phyloP scores from a whole-genome alignment of 1,284 basidiomycete species.

The Apiotrichum laibachii region DNA sequence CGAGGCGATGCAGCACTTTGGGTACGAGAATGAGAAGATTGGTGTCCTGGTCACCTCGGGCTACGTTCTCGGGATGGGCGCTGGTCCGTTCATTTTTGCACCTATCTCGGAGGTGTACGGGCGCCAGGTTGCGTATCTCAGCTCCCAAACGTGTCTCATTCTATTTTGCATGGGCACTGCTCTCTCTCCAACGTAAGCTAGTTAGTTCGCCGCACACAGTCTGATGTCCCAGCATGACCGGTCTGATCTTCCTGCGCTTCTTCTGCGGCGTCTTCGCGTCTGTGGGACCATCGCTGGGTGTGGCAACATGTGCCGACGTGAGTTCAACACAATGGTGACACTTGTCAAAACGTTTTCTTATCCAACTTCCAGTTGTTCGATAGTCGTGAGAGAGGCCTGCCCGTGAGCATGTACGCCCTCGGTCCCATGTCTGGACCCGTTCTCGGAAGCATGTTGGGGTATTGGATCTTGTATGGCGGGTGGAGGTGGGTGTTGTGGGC shows the following conservation, averaged over 20 bases:
- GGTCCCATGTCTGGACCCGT: slow-evolving; percentile 48
- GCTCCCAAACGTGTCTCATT: slow-evolving; percentile 36
- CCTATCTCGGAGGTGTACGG: slow-evolving; percentile 55
- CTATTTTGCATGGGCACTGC: slow-evolving; percentile 45
- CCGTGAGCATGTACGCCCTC: slow-evolving; percentile 46
- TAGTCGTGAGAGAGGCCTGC: slow-evolving; percentile 43
- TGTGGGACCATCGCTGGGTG: slow-evolving; percentile 45
- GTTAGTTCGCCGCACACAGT: neutral
- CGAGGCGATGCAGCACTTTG: slow-evolving; percentile 36
- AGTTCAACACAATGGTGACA: slow-evolving; percentile 9
- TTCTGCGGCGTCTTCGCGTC: slow-evolving; percentile 47
- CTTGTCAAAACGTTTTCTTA: no score
- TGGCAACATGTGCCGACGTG: slow-evolving; percentile 50
- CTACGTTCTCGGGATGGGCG: slow-evolving; percentile 47
- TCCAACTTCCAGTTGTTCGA: slow-evolving; percentile 27
- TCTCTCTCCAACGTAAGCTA: slow-evolving; percentile 38
- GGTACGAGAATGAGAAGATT: slow-evolving; percentile 36
- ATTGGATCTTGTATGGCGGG: slow-evolving; percentile 41
- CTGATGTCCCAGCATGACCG: slow-evolving; percentile 33
- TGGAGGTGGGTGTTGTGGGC: slow-evolving; percentile 50
- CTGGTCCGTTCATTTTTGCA: slow-evolving; percentile 54
- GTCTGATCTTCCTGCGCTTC: slow-evolving; percentile 44
- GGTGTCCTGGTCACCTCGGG: slow-evolving; percentile 38
- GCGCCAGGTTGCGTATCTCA: slow-evolving; percentile 49
- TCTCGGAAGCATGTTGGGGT: slow-evolving; percentile 46